Conservation (phyloP, 129 eudicot genomes). For the Artemisia annua region DNA sequence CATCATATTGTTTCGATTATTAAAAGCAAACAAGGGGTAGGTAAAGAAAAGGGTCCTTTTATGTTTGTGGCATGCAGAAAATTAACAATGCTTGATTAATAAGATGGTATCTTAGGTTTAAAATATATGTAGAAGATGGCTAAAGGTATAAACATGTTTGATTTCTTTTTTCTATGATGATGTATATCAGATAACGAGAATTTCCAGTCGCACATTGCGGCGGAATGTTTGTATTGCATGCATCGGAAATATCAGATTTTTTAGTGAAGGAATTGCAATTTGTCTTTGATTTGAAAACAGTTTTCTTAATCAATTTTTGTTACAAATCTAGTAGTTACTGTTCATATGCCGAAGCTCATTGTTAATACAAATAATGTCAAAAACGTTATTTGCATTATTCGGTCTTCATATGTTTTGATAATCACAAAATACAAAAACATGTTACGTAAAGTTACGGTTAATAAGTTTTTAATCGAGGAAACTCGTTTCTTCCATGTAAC, state of each 20-base stretch:
- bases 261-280: conserved; percentile 5
- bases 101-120: neutral
- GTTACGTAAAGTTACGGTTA: too few species aligned
- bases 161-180: conserved; percentile 11
- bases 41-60: conserved; percentile 4
- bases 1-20: neutral
- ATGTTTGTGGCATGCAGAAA: neutral
- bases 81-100: conserved; percentile 15
- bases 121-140: conserved; percentile 9
- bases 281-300: neutral
- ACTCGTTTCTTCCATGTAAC: too few species aligned
- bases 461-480: too few species aligned
- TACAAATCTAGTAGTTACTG: too few species aligned
- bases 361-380: too few species aligned
- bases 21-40: neutral
- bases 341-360: too few species aligned
- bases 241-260: neutral
- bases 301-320: too few species aligned
- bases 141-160: conserved; percentile 10
- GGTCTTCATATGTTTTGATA: too few species aligned
- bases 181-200: neutral
- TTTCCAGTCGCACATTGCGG: too few species aligned
- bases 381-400: too few species aligned
- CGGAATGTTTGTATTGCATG: too few species aligned
- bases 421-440: too few species aligned